phyloP scores from a whole-genome alignment of 108 stramenopile genomes.

The Nitzschia sp. region DNA sequence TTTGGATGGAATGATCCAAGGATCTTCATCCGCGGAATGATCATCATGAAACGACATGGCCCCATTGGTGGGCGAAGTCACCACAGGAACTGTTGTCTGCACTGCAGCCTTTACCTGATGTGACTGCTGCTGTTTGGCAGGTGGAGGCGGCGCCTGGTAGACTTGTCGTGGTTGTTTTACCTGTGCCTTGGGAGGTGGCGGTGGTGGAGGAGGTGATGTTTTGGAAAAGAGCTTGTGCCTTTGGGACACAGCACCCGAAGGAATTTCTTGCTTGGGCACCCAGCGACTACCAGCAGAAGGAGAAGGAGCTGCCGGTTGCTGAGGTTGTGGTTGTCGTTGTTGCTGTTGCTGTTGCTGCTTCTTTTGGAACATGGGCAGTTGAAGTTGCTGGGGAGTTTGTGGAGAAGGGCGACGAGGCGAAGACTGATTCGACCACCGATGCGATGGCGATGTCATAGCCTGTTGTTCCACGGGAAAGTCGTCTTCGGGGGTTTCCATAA shows the following conservation, averaged over 20 bases:
- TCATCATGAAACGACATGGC: constrained; percentile 3
- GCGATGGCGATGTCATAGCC: not conserved
- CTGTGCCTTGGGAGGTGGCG: too few relatives aligned
- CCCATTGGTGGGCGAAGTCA: too few relatives aligned
- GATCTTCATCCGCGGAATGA: constrained; percentile 20
- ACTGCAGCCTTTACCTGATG: too few relatives aligned
- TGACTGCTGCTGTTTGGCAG: too few relatives aligned
- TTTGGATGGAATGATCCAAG: constrained; percentile 36
- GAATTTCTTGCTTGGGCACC: constrained; percentile 31
- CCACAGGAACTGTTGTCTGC: too few relatives aligned
- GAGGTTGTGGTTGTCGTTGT: not conserved
- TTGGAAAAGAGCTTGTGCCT: constrained; percentile 7
- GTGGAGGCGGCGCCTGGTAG: too few relatives aligned
- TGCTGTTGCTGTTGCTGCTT: not conserved
- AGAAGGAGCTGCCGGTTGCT: not conserved
- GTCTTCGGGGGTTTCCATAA: not conserved
- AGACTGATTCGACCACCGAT: not conserved
- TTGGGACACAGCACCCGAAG: constrained; percentile 27
- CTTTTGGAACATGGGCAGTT: not conserved
- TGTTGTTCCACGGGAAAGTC: not conserved
- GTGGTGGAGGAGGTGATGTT: not conserved
- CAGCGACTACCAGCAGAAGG: not conserved
- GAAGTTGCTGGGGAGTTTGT: not conserved
- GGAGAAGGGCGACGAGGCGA: not conserved
- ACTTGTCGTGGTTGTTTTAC: too few relatives aligned